Evolutionary conservation across 2,329 filamentous ascomycete genomes (phyloP).

Genomic region (Pyrenophora tritici-repentis): DNA sequence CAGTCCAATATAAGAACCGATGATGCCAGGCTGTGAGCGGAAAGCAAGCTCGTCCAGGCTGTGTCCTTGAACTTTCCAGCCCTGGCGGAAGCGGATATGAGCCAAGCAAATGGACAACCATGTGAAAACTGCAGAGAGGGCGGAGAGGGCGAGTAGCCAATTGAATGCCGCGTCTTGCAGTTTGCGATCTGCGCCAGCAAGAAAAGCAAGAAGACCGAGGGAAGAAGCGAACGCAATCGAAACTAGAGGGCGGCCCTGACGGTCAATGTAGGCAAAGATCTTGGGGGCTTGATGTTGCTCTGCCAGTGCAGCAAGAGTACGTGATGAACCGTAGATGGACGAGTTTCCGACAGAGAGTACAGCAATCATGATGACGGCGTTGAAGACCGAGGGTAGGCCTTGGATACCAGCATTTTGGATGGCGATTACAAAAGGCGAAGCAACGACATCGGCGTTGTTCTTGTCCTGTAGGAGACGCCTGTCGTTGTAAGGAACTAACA

Average conservation of each 20-base stretch:
- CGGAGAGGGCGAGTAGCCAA: slow-evolving; percentile 73
- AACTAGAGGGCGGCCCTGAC: slow-evolving; percentile 63
- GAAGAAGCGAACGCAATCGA: slow-evolving; percentile 59
- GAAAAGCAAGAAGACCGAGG: slow-evolving; percentile 65
- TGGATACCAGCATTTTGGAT: slow-evolving; percentile 83
- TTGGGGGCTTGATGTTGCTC: slow-evolving; percentile 70
- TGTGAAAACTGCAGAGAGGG: slow-evolving; percentile 74
- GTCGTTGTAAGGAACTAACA: slow-evolving; percentile 78
- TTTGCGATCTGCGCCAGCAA: slow-evolving; percentile 52
- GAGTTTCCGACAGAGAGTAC: slow-evolving; percentile 92
- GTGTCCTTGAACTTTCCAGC: slow-evolving; percentile 65
- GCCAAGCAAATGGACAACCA: slow-evolving; percentile 72
- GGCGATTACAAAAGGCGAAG: slow-evolving; percentile 92
- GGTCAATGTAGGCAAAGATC: slow-evolving; percentile 65
- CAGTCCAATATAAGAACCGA: slow-evolving; percentile 81
- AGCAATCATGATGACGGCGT: slow-evolving; percentile 89
- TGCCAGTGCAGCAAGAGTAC: slow-evolving; percentile 86
- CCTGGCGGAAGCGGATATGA: slow-evolving; percentile 65
- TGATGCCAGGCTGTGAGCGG: slow-evolving; percentile 74
- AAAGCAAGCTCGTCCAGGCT: slow-evolving; percentile 80
- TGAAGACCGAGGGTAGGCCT: slow-evolving; percentile 86
- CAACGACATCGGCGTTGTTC: slow-evolving; percentile 68
- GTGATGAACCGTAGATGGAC: slow-evolving; percentile 86
- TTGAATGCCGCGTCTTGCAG: slow-evolving; percentile 58
- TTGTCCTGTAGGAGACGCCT: slow-evolving; percentile 63